Conservation (phyloP, 164 flowering plant genomes). For the Platanus orientalis region DNA sequence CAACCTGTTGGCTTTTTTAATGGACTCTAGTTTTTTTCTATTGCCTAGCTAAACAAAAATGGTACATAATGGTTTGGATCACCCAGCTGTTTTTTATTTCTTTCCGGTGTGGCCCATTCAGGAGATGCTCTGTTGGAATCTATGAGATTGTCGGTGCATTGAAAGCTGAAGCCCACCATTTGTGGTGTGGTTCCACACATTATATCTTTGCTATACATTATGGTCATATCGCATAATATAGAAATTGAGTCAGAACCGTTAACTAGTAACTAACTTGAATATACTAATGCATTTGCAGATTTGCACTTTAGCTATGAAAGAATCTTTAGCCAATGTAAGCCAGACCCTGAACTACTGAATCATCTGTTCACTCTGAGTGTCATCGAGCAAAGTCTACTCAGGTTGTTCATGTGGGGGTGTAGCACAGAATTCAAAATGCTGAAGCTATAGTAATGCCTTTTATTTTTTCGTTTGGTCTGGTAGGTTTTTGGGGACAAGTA, state of each 20-base stretch:
- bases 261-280: slow-evolving; percentile 6
- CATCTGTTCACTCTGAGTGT: slow-evolving; percentile 10
- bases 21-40: neutral
- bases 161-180: slow-evolving; percentile 10
- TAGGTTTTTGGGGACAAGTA: slow-evolving; percentile 80
- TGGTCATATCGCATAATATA: neutral
- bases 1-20: neutral
- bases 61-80: slow-evolving; percentile 12
- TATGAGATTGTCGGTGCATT: slow-evolving; percentile 2
- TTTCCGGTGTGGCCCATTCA: slow-evolving; percentile 1
- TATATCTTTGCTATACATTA: neutral
- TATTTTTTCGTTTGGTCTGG: slow-evolving; percentile 14
- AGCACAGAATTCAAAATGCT: slow-evolving; percentile 10
- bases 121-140: neutral
- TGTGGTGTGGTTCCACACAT: slow-evolving; percentile 2
- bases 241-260: neutral
- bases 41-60: neutral
- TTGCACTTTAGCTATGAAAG: slow-evolving; percentile 68
- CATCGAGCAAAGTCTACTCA: slow-evolving; percentile 23
- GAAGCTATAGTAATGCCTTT: slow-evolving; percentile 7
- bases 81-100: slow-evolving; percentile 1
- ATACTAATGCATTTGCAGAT: slow-evolving; percentile 42
- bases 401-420: neutral
- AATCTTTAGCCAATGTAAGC: slow-evolving; percentile 89
- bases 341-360: slow-evolving; percentile 20